phyloP scores from a whole-genome alignment of 2,329 filamentous ascomycete genomes.

The Botryosphaeria dothidea region DNA sequence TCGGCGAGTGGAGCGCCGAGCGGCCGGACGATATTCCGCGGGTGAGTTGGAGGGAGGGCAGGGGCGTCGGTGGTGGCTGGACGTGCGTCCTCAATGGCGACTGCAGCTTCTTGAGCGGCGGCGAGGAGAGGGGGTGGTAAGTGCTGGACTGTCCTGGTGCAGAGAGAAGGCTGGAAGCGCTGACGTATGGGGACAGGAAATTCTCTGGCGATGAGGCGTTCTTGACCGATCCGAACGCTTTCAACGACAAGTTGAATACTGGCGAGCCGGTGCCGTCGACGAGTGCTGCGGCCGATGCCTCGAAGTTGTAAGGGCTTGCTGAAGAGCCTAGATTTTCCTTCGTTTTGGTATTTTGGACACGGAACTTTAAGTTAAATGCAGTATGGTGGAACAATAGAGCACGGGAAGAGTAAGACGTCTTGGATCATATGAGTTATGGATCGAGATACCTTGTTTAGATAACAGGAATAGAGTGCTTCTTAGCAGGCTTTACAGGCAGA shows the following conservation, averaged over 20 bases:
- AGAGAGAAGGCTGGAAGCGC: not conserved
- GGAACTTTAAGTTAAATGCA: not conserved
- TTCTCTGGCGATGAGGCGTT: slow-evolving; percentile 63
- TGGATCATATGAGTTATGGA: not conserved
- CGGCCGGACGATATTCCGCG: slow-evolving; percentile 40
- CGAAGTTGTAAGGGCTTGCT: slow-evolving; percentile 6
- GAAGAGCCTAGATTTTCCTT: not conserved
- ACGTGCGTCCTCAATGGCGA: slow-evolving; percentile 78
- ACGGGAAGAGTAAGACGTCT: not conserved
- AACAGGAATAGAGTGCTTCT: not conserved
- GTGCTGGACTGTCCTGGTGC: slow-evolving; percentile 21
- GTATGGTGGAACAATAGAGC: not conserved
- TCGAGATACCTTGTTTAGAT: not conserved
- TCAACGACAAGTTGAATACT: slow-evolving; percentile 32
- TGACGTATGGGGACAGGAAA: slow-evolving; percentile 35
- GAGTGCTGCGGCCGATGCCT: slow-evolving; percentile 7
- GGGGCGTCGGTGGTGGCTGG: slow-evolving; percentile 76
- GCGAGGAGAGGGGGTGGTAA: slow-evolving; percentile 87
- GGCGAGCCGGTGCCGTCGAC: slow-evolving; percentile 9
- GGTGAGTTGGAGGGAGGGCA: slow-evolving; percentile 58
- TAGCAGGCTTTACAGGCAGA: not conserved
- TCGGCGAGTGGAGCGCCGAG: slow-evolving; percentile 29
- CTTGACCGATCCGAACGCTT: slow-evolving; percentile 40
- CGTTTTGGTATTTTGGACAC: not conserved
- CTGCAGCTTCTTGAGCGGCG: slow-evolving; percentile 76